phyloP scores from a whole-genome alignment of 306 rosid species.

The Oemleria cerasiformis region DNA sequence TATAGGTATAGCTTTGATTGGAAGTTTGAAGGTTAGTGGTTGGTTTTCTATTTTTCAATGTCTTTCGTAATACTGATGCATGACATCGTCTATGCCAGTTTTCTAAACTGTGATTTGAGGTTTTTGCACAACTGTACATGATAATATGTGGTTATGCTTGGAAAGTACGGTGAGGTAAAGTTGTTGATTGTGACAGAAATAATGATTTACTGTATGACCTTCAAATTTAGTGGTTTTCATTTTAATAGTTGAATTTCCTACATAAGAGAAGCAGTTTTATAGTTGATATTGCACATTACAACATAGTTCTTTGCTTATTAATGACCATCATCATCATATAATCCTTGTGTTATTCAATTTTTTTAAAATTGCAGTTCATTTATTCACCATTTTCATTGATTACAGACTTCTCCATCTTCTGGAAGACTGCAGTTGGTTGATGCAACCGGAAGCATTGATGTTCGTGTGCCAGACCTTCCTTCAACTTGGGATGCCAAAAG shows the following conservation, averaged over 20 bases:
- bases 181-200: slow-evolving; percentile 10
- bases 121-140: slow-evolving; percentile 7
- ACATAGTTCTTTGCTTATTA: background rate
- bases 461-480: slow-evolving; percentile 83
- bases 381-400: slow-evolving; percentile 18
- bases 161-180: background rate
- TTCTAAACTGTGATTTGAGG: slow-evolving; percentile 9
- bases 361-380: slow-evolving; percentile 3
- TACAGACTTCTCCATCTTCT: slow-evolving; percentile 58
- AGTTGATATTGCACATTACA: slow-evolving; percentile 4
- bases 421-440: slow-evolving; percentile 85
- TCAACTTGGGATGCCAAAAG: slow-evolving; percentile 50
- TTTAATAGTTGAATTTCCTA: background rate
- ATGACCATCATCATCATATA: background rate
- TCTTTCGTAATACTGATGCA: slow-evolving; percentile 18
- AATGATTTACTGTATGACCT: background rate
- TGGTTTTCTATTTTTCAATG: slow-evolving; percentile 19
- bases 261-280: background rate
- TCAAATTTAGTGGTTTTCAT: background rate
- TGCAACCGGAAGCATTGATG: slow-evolving; percentile 77
- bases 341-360: slow-evolving; percentile 9
- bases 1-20: slow-evolving; percentile 62
- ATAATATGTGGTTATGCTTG: background rate
- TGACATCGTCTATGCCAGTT: slow-evolving; percentile 9
- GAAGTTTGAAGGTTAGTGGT: slow-evolving; percentile 64